Conservation (phyloP, 202 grass and related monocot species). For the Schoenoplectus triqueter region DNA sequence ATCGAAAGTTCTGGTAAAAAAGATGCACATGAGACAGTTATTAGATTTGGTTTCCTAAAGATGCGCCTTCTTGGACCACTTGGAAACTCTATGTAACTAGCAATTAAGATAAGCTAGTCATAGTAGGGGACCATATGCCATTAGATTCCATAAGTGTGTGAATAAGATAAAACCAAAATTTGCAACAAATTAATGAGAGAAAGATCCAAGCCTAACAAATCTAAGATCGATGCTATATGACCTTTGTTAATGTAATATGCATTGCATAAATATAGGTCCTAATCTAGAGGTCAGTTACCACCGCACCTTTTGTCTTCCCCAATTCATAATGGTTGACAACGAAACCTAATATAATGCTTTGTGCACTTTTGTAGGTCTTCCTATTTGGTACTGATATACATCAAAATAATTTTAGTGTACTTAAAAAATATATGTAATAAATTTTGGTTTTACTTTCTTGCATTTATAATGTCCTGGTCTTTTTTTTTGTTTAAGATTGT, state of each 20-base stretch:
- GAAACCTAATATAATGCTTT: constrained; percentile 9
- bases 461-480: not conserved
- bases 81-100: constrained; percentile 5
- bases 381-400: not conserved
- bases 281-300: not conserved
- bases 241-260: constrained; percentile 18
- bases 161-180: constrained; percentile 35
- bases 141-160: constrained; percentile 35
- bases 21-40: constrained; percentile 32
- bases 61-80: constrained; percentile 37
- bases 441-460: not conserved
- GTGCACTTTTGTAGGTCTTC: constrained; percentile 22
- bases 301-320: constrained; percentile 36
- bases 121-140: constrained; percentile 26
- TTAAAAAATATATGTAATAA: too few species aligned
- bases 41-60: constrained; percentile 35
- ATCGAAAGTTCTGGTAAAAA: constrained; percentile 6
- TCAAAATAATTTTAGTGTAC: not conserved
- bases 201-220: constrained; percentile 38
- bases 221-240: constrained; percentile 18
- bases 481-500: not conserved
- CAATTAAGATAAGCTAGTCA: constrained; percentile 37
- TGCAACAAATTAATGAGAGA: constrained; percentile 32
- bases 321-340: constrained; percentile 12
- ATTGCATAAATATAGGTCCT: constrained; percentile 41